Percentiles rank a stretch among this genome's conserved stretches.
Evolutionary conservation across 2,329 filamentous ascomycete genomes (phyloP).

Genomic region (Aspergillus sp.): DNA sequence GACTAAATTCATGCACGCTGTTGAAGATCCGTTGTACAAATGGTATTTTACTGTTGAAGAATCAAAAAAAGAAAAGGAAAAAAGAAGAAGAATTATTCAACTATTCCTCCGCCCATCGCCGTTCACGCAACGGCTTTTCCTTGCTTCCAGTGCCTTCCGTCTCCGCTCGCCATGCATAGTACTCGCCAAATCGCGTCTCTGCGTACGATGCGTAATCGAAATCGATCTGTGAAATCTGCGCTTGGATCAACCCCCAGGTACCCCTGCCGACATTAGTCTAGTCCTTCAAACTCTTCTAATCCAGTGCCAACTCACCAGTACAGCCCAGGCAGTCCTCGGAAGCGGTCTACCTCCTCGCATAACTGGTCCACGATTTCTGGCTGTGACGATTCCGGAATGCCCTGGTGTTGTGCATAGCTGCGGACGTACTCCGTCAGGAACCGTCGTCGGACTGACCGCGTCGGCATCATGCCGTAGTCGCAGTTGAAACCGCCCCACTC

Average conservation of each 20-base stretch:
- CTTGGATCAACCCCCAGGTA: conserved; percentile 94
- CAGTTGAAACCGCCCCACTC: conserved; percentile 98
- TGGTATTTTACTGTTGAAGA: background rate
- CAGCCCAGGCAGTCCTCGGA: conserved; percentile 86
- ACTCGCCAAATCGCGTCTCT: conserved; percentile 81
- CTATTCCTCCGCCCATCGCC: conserved; percentile 66
- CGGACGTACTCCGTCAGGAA: conserved; percentile 84
- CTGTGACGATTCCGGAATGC: conserved; percentile 42
- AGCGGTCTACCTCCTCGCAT: conserved; percentile 78
- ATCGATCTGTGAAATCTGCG: conserved; percentile 89
- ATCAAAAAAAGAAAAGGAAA: background rate
- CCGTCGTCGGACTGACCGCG: conserved; percentile 68
- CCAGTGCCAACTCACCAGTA: conserved; percentile 51
- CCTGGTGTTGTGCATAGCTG: conserved; percentile 63
- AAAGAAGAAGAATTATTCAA: background rate
- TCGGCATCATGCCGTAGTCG: conserved; percentile 81
- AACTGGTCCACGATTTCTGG: conserved; percentile 68
- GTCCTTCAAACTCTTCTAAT: background rate
- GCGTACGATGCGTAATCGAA: conserved; percentile 96
- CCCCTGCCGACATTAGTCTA: conserved; percentile 63
- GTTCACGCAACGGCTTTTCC: conserved; percentile 72
- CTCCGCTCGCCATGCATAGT: conserved; percentile 87
- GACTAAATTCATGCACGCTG: conserved; percentile 3
- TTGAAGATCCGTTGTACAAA: conserved; percentile 4
- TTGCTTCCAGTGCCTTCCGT: conserved; percentile 62